A percentile compares a stretch with the other conserved stretches of the same genome.
These are phyloP conservation scores for Collybiopsis luxurians DNA, from an alignment of 768 basidiomycete genomes.

Conservation along the genomic window DNA sequence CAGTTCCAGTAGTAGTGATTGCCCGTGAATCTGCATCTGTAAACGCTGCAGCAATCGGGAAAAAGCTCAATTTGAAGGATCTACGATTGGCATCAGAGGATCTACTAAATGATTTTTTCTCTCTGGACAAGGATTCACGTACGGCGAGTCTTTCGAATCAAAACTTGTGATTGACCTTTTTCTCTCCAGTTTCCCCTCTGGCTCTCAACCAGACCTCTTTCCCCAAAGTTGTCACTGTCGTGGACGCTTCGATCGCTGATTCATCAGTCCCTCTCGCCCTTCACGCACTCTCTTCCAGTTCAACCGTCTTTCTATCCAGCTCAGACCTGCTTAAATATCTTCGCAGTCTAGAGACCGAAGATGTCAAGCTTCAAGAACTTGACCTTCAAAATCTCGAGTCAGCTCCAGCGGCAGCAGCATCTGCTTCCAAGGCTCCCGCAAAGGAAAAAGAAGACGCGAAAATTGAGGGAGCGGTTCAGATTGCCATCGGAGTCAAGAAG, in stretches of 20 bases:
- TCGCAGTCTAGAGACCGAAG: conserved; percentile 63
- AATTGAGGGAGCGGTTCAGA: conserved; percentile 86
- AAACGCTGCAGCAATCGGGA: conserved; percentile 71
- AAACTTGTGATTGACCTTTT: conserved; percentile 15
- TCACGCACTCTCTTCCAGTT: conserved; percentile 66
- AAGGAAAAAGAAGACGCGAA: conserved; percentile 75
- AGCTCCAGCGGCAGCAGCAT: conserved; percentile 33
- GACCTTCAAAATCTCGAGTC: conserved; percentile 64
- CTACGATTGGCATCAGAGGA: conserved; percentile 84
- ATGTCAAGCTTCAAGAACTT: conserved; percentile 64
- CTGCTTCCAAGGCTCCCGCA: conserved; percentile 30
- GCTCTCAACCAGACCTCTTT: conserved; percentile 65
- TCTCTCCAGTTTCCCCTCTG: conserved; percentile 70
- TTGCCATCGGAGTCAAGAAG: conserved; percentile 94
- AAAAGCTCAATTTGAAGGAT: conserved; percentile 83
- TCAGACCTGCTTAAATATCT: conserved; percentile 73
- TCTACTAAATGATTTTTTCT: conserved; percentile 81
- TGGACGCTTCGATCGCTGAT: conserved; percentile 77
- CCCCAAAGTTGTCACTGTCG: conserved; percentile 67
- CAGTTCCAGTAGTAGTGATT: conserved; percentile 85
- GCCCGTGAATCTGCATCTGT: conserved; percentile 85
- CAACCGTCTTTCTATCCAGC: conserved; percentile 79
- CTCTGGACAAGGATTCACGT: conserved; percentile 84
- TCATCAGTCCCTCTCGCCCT: conserved; percentile 70
- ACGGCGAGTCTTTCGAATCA: too few species aligned